Base-by-base conservation (phyloP, 257 asterid genomes). In the Apocynum venetum region DNA sequence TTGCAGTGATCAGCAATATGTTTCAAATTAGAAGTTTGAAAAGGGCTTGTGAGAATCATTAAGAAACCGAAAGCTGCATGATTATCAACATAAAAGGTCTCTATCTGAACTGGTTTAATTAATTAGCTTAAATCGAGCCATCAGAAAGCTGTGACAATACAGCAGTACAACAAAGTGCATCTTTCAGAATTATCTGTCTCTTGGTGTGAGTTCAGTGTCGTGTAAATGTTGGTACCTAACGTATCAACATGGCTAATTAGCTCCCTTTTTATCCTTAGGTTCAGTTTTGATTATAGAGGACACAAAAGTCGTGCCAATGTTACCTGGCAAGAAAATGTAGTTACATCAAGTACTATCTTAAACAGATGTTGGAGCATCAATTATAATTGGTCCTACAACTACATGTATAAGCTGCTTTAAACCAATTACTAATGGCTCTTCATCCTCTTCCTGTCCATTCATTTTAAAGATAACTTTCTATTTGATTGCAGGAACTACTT, bases 151-250 rank as follows among this genome's bases (percentile, higher is more conserved):
- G 46, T 53, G 75, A 77, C 80, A 38, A 66, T 14, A n/a, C 68
- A 77, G 10, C 75, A 20, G 56, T 66, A 36, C 49, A 51, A 10
- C 3, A 64, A 66, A 76, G 55, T 77, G 71, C 57, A 68, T 35
- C 71, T 77, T 77, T 68, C 46, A 20, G 35, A 68, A 51, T 66
- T 31, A 67, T 68, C 49, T 59, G 48, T 67, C 65, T 41, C 72
- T 77, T 66, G 80, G 80, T 77, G 17, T 56, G 48, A 53, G 56
- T 52, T 67, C 68, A 67, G 59, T 44, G 65, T 76, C 74, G 60
- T 74, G 48, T 66, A 59, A 49, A 43, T 52, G 59, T 25, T 25
- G 71, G 77, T 11, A 59, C 36, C 59, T 25, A 74, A 4, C 52
- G 2, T 41, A 20, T 57, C 68, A 41, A n/a, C 41, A 73, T 73